Conservation (phyloP, 768 basidiomycete genomes). For the Phlebiopsis flavidoalba region DNA sequence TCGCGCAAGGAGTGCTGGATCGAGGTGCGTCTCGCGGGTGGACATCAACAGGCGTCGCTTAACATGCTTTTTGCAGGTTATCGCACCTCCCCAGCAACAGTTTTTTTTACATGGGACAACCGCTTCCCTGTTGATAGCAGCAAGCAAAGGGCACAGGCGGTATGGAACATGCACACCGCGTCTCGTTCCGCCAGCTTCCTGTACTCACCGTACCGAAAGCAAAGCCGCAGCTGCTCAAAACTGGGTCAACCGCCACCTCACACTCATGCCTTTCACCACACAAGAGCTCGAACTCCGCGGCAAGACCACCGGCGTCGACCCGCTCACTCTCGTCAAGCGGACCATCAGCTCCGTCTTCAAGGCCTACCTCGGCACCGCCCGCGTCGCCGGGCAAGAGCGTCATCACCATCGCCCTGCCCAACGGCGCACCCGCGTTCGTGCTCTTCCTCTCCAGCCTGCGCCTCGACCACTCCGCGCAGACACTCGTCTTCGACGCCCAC, state of each 20-base stretch:
- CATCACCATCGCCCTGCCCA: neutral
- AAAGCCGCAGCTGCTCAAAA: neutral
- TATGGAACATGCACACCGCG: slow-evolving; percentile 4
- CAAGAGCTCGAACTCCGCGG: neutral
- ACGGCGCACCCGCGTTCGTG: slow-evolving; percentile 28
- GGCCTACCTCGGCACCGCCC: neutral
- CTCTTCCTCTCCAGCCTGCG: slow-evolving; percentile 42
- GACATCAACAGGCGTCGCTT: no score
- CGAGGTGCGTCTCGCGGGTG: neutral
- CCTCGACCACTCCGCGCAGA: slow-evolving; percentile 44
- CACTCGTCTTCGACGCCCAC: slow-evolving; percentile 44
- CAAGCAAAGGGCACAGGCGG: no score
- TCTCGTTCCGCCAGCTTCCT: neutral
- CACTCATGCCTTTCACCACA: neutral
- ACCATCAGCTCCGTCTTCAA: neutral
- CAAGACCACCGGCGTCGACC: neutral
- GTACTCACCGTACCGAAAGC: no score
- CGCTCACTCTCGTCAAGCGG: neutral
- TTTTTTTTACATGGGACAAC: no score
- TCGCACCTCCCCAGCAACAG: neutral
- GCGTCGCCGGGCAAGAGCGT: neutral
- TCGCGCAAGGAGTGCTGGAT: neutral
- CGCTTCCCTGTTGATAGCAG: neutral
- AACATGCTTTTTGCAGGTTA: neutral
- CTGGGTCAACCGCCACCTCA: neutral